Percentiles rank a stretch among this genome's conserved stretches.
Evolutionary conservation across 192 early-diverging fungal genomes (phyloP).

Genomic region (Rhizophagus sp.): DNA sequence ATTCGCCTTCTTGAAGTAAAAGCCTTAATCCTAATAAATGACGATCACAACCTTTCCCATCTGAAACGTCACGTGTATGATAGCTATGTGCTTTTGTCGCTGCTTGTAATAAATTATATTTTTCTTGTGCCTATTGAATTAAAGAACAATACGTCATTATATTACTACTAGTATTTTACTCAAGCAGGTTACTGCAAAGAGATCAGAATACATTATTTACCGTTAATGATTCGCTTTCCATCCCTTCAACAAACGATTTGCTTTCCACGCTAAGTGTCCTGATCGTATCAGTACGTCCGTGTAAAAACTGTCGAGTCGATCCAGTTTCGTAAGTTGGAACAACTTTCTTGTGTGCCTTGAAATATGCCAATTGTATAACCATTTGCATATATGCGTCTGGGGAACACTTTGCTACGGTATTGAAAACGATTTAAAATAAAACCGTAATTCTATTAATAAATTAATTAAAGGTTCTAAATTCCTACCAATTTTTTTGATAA

Average conservation of each 20-base stretch:
- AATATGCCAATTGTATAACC: slow-evolving; percentile 82
- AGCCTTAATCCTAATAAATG: slow-evolving; percentile 80
- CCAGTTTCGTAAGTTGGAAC: slow-evolving; percentile 86
- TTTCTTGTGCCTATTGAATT: slow-evolving; percentile 44
- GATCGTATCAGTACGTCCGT: slow-evolving; percentile 87
- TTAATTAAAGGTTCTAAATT: slow-evolving; percentile 1
- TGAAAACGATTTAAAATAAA: background rate
- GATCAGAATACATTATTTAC: slow-evolving; percentile 20
- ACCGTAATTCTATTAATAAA: background rate
- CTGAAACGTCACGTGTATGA: slow-evolving; percentile 71
- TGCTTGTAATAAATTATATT: slow-evolving; percentile 59
- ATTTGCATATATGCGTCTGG: slow-evolving; percentile 91
- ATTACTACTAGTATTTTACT: too few species aligned
- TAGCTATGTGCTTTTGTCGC: slow-evolving; percentile 66
- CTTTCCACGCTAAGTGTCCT: slow-evolving; percentile 74
- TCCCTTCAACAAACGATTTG: slow-evolving; percentile 66
- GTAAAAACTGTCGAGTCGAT: slow-evolving; percentile 74
- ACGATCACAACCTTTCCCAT: slow-evolving; percentile 80
- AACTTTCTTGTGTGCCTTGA: slow-evolving; percentile 62
- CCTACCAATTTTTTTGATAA: slow-evolving; percentile 72
- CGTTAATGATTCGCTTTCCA: slow-evolving; percentile 51
- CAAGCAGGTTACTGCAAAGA: background rate
- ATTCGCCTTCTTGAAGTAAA: slow-evolving; percentile 45
- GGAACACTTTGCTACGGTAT: slow-evolving; percentile 43
- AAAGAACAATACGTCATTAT: background rate